These are phyloP conservation scores for Nakazawaea holstii DNA, from an alignment of 805 yeast species.

Conservation along the genomic window DNA sequence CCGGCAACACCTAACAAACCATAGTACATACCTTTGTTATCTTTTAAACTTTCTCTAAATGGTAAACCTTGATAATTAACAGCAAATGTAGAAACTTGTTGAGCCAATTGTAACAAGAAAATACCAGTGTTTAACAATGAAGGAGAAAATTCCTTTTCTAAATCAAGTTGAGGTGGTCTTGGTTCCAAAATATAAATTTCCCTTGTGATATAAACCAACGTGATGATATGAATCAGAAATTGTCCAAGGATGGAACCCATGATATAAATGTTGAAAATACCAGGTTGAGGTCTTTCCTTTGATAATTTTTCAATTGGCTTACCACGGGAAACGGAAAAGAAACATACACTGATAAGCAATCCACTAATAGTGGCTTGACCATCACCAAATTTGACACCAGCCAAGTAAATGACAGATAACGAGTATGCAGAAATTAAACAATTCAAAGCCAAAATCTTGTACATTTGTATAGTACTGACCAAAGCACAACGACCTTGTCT, in stretches of 20 bases:
- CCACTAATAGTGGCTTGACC: conserved; percentile 98
- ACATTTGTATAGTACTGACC: conserved; percentile 97
- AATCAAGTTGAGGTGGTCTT: conserved; percentile 82
- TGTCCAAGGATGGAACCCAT: conserved; percentile 98
- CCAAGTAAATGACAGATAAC: conserved; percentile 85
- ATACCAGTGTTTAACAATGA: conserved; percentile 94
- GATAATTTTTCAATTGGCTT: conserved; percentile 84
- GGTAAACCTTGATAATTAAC: conserved; percentile 98
- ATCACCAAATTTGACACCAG: conserved; percentile 98
- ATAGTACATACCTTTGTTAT: conserved; percentile 94
- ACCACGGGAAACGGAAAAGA: conserved; percentile 92
- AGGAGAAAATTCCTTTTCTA: conserved; percentile 84
- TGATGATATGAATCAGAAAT: conserved; percentile 84
- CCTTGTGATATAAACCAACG: conserved; percentile 75
- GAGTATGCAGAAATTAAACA: conserved; percentile 97
- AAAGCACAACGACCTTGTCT: conserved; percentile 98
- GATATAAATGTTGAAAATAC: conserved; percentile 89
- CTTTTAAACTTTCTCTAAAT: conserved; percentile 83
- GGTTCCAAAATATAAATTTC: conserved; percentile 90
- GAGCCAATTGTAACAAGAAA: conserved; percentile 89
- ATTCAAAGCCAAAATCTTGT: conserved; percentile 93
- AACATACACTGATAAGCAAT: conserved; percentile 84
- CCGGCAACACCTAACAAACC: conserved; percentile 90
- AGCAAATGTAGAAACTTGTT: conserved; percentile 96
- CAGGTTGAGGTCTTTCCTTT: conserved; percentile 94